Conservation (phyloP, 2,329 filamentous ascomycete species). For the Phialophora expanda region DNA sequence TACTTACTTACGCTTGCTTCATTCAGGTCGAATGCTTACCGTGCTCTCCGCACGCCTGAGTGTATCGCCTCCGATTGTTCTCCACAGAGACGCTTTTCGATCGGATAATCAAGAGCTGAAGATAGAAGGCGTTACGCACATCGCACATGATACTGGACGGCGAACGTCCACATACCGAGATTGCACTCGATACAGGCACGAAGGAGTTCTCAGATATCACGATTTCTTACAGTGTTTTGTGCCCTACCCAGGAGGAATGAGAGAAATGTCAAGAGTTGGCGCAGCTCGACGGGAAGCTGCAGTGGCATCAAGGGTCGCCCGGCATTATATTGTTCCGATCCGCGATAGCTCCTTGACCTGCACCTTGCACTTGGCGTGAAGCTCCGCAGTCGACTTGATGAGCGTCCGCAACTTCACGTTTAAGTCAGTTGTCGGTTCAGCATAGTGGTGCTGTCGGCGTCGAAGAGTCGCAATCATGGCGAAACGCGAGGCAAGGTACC, state of each 20-base stretch:
- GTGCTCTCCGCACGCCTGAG: conserved; percentile 8
- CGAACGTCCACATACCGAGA: not conserved
- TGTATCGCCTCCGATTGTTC: not conserved
- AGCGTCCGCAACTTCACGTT: conserved; percentile 10
- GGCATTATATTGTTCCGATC: not conserved
- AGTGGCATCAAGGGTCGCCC: not conserved
- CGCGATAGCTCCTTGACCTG: conserved; percentile 1
- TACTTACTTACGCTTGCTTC: not conserved
- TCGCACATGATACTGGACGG: not conserved
- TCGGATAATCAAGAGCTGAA: conserved; percentile 2
- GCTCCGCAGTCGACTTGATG: conserved; percentile 35
- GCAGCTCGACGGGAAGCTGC: not conserved
- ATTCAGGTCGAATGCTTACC: conserved; percentile 1
- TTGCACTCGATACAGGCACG: not conserved
- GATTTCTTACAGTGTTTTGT: not conserved
- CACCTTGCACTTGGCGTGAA: conserved; percentile 26
- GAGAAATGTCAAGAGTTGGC: not conserved
- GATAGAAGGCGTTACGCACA: not conserved
- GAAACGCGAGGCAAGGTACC: conserved; percentile 37
- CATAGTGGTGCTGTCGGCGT: conserved; percentile 7
- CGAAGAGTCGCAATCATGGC: conserved; percentile 31
- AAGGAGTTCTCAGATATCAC: not conserved
- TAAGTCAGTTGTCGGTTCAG: not conserved
- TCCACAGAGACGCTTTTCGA: not conserved
- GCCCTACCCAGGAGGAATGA: not conserved